Evolutionary conservation across 1,284 basidiomycete species (phyloP).

Genomic region (Lignosus rhinocerotis): DNA sequence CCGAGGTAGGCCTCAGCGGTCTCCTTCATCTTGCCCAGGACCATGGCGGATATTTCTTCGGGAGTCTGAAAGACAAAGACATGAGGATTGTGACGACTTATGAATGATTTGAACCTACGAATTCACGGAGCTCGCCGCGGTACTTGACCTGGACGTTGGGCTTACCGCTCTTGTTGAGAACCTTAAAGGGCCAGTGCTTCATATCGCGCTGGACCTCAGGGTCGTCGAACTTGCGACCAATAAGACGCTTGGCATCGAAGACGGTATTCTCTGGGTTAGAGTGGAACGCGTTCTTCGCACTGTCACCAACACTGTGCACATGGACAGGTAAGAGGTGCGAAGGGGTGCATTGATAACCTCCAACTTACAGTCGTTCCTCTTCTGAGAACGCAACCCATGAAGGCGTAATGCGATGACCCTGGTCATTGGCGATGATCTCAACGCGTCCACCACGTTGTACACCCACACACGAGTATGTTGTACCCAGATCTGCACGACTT

Average conservation of each 20-base stretch:
- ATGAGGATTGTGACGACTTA: background rate
- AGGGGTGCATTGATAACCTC: background rate
- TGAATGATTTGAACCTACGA: constrained; percentile 49
- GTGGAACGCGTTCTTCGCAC: constrained; percentile 79
- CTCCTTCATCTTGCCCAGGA: constrained; percentile 98
- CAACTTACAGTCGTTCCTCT: constrained; percentile 83
- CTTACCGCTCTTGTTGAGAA: constrained; percentile 82
- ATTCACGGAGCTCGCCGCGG: constrained; percentile 84
- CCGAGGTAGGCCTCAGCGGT: constrained; percentile 98
- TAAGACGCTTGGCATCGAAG: constrained; percentile 97
- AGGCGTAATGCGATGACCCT: constrained; percentile 96
- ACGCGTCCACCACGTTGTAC: constrained; percentile 92
- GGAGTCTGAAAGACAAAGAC: constrained; percentile 53
- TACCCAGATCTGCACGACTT: constrained; percentile 65
- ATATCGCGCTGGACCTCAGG: constrained; percentile 78
- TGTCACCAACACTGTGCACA: constrained; percentile 65
- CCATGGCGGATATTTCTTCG: constrained; percentile 93
- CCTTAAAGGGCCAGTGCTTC: constrained; percentile 88
- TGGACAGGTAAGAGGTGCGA: background rate
- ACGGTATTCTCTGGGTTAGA: constrained; percentile 93
- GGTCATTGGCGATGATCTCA: constrained; percentile 97
- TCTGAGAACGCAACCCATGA: constrained; percentile 93
- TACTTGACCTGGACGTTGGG: constrained; percentile 85
- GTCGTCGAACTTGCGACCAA: constrained; percentile 86
- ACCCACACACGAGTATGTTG: constrained; percentile 85